Percentiles rank a stretch among this genome's conserved stretches.
Conservation (phyloP, 805 yeast species). For the Candida sakaeoensis region DNA sequence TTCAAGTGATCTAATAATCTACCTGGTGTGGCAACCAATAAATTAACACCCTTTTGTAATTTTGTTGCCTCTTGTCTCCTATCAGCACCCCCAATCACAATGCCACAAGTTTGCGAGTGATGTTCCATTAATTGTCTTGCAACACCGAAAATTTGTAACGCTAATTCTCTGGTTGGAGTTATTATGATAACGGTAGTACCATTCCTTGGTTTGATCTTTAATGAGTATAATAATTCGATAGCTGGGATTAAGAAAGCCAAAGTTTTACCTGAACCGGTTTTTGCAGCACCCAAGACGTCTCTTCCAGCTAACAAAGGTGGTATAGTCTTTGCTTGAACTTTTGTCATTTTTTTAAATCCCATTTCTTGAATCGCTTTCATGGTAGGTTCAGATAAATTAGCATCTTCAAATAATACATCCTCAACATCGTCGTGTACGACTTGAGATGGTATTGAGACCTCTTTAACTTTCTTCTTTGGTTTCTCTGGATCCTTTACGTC, state of each 20-base stretch:
- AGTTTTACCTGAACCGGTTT: conserved; percentile 98
- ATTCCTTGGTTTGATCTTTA: conserved; percentile 94
- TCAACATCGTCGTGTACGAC: conserved; percentile 14
- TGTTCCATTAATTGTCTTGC: conserved; percentile 89
- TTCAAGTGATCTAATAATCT: conserved; percentile 94
- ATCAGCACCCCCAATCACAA: conserved; percentile 98
- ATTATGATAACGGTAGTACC: conserved; percentile 97
- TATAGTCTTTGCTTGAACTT: conserved; percentile 91
- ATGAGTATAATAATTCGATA: conserved; percentile 81
- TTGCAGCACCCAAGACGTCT: conserved; percentile 99
- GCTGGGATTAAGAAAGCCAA: conserved; percentile 95
- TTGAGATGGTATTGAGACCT: conserved; percentile 12
- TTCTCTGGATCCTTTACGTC: conserved; percentile 39
- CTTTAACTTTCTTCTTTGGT: conserved; percentile 17
- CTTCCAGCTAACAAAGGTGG: conserved; percentile 96
- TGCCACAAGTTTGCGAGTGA: conserved; percentile 92
- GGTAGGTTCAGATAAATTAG: conserved; percentile 76
- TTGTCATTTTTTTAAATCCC: conserved; percentile 92
- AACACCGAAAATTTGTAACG: conserved; percentile 96
- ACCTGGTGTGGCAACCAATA: conserved; percentile 96
- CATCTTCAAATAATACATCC: conserved; percentile 34
- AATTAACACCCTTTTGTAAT: conserved; percentile 86
- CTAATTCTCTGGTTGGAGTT: conserved; percentile 96
- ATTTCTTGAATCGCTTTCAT: conserved; percentile 73
- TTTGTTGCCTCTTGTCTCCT: conserved; percentile 97